Evolutionary conservation across 1,139 yeast species (phyloP).

Genomic region (Pichia sp.): DNA sequence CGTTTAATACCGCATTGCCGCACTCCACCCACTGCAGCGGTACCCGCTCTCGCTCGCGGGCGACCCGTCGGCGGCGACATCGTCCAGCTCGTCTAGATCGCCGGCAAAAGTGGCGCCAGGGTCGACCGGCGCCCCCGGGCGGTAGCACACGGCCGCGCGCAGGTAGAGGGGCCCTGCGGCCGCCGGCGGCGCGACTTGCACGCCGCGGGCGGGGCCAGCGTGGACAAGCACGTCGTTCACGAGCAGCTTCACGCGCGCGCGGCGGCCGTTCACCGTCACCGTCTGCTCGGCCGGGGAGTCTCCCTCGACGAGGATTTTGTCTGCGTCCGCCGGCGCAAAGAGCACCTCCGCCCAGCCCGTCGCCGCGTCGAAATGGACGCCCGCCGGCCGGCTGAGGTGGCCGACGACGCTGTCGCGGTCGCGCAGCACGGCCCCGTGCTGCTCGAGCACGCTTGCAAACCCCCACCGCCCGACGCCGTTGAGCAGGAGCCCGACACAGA

Average conservation of each 20-base stretch:
- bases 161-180: not conserved
- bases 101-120: not conserved
- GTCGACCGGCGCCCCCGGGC: not conserved
- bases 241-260: not conserved
- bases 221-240: slow-evolving; percentile 1
- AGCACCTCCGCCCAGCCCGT: not conserved
- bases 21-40: slow-evolving; percentile 5
- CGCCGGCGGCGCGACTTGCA: not conserved
- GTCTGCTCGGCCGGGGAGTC: not conserved
- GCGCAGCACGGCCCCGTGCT: not conserved
- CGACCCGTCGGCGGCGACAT: not conserved
- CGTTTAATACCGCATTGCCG: slow-evolving; percentile 46
- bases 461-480: slow-evolving; percentile 68
- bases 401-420: not conserved
- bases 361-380: not conserved
- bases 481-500: slow-evolving; percentile 70
- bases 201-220: not conserved
- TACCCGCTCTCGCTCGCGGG: not conserved
- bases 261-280: not conserved
- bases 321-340: not conserved
- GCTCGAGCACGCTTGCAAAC: slow-evolving; percentile 2
- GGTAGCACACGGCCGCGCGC: not conserved
- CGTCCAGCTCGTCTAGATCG: not conserved
- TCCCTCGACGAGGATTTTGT: not conserved
- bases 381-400: not conserved